Evolutionary conservation across 75 land plant species (phyloP), one percentile per base, ranked within the genome.

Genomic region (Picea glauca): DNA sequence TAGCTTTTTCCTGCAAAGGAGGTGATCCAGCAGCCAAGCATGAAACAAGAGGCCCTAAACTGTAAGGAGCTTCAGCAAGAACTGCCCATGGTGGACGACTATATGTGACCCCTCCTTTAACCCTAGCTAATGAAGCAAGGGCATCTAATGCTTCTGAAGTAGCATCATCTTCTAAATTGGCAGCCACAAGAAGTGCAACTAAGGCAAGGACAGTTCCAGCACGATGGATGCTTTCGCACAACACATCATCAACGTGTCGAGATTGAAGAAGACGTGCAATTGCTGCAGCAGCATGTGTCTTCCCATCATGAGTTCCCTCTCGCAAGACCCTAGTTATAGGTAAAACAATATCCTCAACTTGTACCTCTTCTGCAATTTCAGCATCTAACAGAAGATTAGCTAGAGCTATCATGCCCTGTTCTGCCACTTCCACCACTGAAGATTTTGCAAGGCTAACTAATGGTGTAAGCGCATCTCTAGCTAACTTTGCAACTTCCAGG

Each of bases 141-240:
- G 98, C 98, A 79, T 97, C 94, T 4, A 97, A 88, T 40, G 93
- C 93, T 79, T 95, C 98, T 32, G 96, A 90, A 65, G 86, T 88
- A 11, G 91, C 85, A 83, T 77, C 50, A 64, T 91, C 63, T 83
- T 85, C 92, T 74, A 79, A 57, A 62, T 75, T 59, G 61, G 92
- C 82, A 81, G 88, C 83, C 72, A 86, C 85, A 18, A 96, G 83
- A 77, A 92, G 88, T 33, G 93, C 85, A 81, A 92, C 90, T 33
- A 97, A 81, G 13, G 98, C 89, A 78, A 97, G 92, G 64, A 97
- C 98, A 18, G 96, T 91, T 58, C 92, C 98, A 79, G 91, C 83
- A 61, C 84, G 84, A 77, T 97, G 94, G 21, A 97, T 84, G 84
- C 86, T 87, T 70, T 93, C 98, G 58, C 87, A 87, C 15, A 97